Conservation (phyloP, 306 rosid species). For the Purshia tridentata region DNA sequence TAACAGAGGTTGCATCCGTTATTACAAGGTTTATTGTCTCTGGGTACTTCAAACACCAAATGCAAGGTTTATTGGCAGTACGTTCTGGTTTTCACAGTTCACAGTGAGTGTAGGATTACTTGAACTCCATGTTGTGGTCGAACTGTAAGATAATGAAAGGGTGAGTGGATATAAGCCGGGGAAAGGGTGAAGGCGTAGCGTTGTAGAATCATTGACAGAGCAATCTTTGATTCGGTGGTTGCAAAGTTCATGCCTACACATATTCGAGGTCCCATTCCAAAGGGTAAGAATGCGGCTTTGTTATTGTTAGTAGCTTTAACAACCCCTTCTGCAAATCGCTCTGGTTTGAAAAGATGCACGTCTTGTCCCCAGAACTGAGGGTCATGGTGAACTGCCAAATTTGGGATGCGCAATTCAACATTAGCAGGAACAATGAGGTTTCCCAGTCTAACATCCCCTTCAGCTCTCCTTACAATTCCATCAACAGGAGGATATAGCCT, state of each 20-base stretch:
- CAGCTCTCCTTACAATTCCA: conserved; percentile 15
- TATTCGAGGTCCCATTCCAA: conserved; percentile 21
- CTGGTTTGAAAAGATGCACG: conserved; percentile 30
- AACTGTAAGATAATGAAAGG: neutral
- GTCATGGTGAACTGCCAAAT: conserved; percentile 26
- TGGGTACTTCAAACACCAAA: neutral
- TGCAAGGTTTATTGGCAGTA: neutral
- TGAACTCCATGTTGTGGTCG: conserved; percentile 33
- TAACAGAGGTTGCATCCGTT: too few relatives aligned
- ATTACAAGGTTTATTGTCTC: too few relatives aligned
- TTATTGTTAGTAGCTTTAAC: conserved; percentile 20
- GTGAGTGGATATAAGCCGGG: conserved; percentile 30
- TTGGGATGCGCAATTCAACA: neutral
- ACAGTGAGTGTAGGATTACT: conserved; percentile 12
- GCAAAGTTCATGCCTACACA: conserved; percentile 29
- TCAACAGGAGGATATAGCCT: conserved; percentile 28
- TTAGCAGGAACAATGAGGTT: conserved; percentile 19
- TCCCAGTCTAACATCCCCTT: conserved; percentile 17
- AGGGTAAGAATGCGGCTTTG: conserved; percentile 18
- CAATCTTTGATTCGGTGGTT: conserved; percentile 26
- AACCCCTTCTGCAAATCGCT: conserved; percentile 27
- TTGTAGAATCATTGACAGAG: conserved; percentile 29
- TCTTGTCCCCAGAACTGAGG: conserved; percentile 32
- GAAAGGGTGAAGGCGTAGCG: conserved; percentile 22
- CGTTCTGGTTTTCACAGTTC: neutral